These are phyloP conservation scores for Raddia guianensis DNA, from an alignment of 176 grass and related monocot species.

Conservation along the genomic window DNA sequence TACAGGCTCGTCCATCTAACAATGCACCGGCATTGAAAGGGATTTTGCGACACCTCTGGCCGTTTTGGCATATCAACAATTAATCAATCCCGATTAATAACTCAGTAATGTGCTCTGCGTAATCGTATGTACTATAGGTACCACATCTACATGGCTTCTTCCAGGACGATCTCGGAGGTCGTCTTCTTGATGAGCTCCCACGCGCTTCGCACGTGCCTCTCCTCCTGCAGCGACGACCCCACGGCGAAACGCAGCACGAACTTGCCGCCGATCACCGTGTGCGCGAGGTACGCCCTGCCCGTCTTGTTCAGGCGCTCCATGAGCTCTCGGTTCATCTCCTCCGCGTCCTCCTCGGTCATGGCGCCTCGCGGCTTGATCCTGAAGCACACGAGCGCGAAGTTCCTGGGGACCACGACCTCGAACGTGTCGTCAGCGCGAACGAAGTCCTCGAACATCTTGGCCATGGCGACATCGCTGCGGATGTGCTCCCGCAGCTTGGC, in stretches of 20 bases:
- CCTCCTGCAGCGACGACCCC: constrained; percentile 49
- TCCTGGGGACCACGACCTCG: constrained; percentile 37
- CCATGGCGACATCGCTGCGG: constrained; percentile 65
- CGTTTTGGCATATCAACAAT: background rate
- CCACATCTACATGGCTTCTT: background rate
- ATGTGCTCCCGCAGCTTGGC: constrained; percentile 57
- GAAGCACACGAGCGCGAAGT: constrained; percentile 59
- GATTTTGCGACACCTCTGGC: background rate
- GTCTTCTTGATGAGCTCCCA: constrained; percentile 57
- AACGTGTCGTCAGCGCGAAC: constrained; percentile 48
- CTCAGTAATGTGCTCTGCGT: background rate
- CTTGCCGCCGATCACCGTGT: constrained; percentile 43
- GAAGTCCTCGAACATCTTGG: constrained; percentile 47
- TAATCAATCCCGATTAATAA: background rate
- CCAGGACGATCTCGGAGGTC: constrained; percentile 22
- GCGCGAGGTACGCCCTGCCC: constrained; percentile 42
- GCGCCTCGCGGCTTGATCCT: constrained; percentile 34
- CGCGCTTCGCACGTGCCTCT: constrained; percentile 41
- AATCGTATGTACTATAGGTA: background rate
- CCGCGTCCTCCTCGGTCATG: constrained; percentile 32
- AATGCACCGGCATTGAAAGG: background rate
- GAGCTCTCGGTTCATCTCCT: constrained; percentile 35
- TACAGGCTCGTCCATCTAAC: background rate
- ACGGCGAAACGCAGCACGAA: constrained; percentile 56
- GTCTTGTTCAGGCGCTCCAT: constrained; percentile 50